These are phyloP conservation scores for Calocera cornea DNA, from an alignment of 768 basidiomycete genomes.

Conservation along the genomic window DNA sequence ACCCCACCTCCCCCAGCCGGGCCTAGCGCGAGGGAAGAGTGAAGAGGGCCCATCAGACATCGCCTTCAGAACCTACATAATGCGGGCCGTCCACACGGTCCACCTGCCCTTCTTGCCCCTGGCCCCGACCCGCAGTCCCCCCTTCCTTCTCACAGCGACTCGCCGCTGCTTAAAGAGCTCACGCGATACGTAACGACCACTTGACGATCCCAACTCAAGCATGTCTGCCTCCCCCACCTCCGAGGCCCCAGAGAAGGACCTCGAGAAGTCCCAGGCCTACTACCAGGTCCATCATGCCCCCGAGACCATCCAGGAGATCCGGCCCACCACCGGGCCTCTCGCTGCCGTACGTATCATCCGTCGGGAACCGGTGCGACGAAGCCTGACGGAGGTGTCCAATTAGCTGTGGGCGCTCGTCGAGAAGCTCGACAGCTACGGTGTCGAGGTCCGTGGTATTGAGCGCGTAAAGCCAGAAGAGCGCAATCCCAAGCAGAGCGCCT, in stretches of 20 bases:
- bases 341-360: neutral
- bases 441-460: constrained; percentile 28
- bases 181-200: neutral
- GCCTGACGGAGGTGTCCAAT: neutral
- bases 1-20: neutral
- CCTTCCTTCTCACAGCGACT: neutral
- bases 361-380: neutral
- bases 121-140: no score
- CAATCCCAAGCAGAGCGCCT: constrained; percentile 7
- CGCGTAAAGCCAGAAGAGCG: constrained; percentile 23
- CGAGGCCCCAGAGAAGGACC: neutral
- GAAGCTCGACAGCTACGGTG: constrained; percentile 21
- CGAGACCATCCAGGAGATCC: neutral
- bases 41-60: constrained; percentile 5
- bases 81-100: neutral
- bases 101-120: neutral
- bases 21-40: neutral
- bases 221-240: neutral
- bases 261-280: neutral
- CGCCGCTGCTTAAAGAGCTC: no score
- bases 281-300: neutral
- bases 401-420: constrained; percentile 17
- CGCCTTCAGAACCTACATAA: neutral
- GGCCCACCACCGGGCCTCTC: neutral
- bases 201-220: neutral